Conservation (phyloP, 225 moss, liverwort and hornwort genomes). For the Asterella californica region DNA sequence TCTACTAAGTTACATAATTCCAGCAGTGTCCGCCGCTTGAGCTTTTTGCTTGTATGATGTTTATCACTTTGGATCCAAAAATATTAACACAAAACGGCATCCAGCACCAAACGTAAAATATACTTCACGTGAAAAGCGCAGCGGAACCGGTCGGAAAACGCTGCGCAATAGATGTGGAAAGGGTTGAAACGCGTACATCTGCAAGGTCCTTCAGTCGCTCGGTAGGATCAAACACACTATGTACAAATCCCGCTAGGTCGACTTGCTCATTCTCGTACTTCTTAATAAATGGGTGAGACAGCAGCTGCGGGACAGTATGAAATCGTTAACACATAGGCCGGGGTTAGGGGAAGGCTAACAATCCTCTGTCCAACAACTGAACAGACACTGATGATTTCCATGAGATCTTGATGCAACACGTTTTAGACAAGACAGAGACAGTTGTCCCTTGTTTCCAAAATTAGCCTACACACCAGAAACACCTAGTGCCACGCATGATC, state of each 20-base stretch:
- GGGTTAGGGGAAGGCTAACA: neutral
- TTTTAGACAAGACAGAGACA: no score
- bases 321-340: neutral
- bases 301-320: constrained; percentile 54
- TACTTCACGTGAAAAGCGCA: neutral
- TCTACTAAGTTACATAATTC: neutral
- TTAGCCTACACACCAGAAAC: no score
- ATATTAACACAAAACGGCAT: no score
- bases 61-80: neutral
- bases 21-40: neutral
- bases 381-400: no score
- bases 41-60: neutral
- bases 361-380: neutral
- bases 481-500: no score
- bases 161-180: neutral
- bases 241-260: constrained; percentile 93
- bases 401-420: no score
- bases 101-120: no score
- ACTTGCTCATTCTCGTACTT: constrained; percentile 78
- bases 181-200: constrained; percentile 55
- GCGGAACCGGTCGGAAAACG: neutral
- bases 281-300: constrained; percentile 81
- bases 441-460: no score
- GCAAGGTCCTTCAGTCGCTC: constrained; percentile 95
- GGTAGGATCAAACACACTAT: constrained; percentile 96